Conservation (phyloP, 2,329 filamentous ascomycete genomes). For the Akanthomyces muscarius region DNA sequence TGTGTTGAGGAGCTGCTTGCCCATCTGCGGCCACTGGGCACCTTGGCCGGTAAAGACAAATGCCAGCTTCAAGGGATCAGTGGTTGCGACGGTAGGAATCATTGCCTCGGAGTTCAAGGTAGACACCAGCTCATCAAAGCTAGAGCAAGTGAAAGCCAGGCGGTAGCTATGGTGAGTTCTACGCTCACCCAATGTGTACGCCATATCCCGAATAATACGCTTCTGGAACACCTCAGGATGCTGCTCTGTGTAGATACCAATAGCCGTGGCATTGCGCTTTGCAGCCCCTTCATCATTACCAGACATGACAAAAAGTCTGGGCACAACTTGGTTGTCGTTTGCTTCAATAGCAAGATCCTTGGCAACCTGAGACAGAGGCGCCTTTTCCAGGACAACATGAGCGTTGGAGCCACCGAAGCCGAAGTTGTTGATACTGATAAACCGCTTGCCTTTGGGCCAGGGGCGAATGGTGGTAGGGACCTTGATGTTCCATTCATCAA, state of each 20-base stretch:
- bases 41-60: constrained; percentile 41
- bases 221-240: constrained; percentile 41
- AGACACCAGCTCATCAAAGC: constrained; percentile 39
- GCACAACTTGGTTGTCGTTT: constrained; percentile 16
- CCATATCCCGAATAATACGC: constrained; percentile 41
- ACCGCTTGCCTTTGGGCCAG: constrained; percentile 46
- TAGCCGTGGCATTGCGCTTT: constrained; percentile 28
- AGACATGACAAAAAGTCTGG: constrained; percentile 41
- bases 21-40: constrained; percentile 37
- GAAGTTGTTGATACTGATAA: constrained; percentile 48
- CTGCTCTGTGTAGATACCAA: constrained; percentile 38
- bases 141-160: constrained; percentile 39
- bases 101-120: constrained; percentile 9
- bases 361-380: constrained; percentile 28
- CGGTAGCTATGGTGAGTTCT: constrained; percentile 42
- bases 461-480: constrained; percentile 41
- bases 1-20: constrained; percentile 32
- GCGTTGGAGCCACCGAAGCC: constrained; percentile 44
- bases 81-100: constrained; percentile 20
- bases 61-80: constrained; percentile 23
- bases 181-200: constrained; percentile 45
- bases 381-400: constrained; percentile 37
- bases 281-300: constrained; percentile 36
- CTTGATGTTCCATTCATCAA: constrained; percentile 47
- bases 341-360: constrained; percentile 12